Conservation (phyloP, 2,329 filamentous ascomycete genomes). For the Exserohilum turcica region DNA sequence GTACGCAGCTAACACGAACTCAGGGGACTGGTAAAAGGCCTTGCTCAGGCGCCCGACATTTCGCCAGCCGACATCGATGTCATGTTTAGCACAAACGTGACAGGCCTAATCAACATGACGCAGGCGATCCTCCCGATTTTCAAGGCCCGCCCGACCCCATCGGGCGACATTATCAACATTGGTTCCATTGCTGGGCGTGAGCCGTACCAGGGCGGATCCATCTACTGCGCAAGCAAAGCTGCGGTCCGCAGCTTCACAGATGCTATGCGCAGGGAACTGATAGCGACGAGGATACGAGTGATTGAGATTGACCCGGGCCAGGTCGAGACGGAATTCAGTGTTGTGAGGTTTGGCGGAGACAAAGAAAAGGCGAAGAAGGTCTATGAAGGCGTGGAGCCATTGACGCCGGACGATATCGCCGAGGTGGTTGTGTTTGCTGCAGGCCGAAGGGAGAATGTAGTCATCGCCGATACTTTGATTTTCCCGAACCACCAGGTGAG, state of each 20-base stretch:
- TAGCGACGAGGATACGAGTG: constrained; percentile 77
- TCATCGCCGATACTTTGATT: constrained; percentile 83
- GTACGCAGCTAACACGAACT: background rate
- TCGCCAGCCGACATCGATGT: constrained; percentile 76
- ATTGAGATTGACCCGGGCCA: constrained; percentile 92
- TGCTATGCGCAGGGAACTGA: constrained; percentile 78
- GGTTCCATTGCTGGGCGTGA: constrained; percentile 91
- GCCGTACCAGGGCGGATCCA: constrained; percentile 80
- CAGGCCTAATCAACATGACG: constrained; percentile 93
- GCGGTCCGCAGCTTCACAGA: constrained; percentile 86
- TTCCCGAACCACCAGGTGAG: constrained; percentile 89
- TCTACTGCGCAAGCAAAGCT: constrained; percentile 93
- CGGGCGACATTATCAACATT: constrained; percentile 94
- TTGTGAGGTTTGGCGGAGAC: constrained; percentile 87
- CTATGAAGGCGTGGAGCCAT: constrained; percentile 72
- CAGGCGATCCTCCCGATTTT: constrained; percentile 86
- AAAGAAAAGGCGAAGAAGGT: constrained; percentile 88
- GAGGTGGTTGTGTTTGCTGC: constrained; percentile 88
- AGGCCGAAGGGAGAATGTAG: constrained; percentile 84
- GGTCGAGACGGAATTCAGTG: constrained; percentile 91
- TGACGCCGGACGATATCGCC: constrained; percentile 89
- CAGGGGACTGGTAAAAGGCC: constrained; percentile 82
- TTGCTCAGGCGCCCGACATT: constrained; percentile 85
- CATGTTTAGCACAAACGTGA: constrained; percentile 95
- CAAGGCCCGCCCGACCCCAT: constrained; percentile 59